Conservation (phyloP, 495 filamentous ascomycete species). For the Xylaria palmicola region DNA sequence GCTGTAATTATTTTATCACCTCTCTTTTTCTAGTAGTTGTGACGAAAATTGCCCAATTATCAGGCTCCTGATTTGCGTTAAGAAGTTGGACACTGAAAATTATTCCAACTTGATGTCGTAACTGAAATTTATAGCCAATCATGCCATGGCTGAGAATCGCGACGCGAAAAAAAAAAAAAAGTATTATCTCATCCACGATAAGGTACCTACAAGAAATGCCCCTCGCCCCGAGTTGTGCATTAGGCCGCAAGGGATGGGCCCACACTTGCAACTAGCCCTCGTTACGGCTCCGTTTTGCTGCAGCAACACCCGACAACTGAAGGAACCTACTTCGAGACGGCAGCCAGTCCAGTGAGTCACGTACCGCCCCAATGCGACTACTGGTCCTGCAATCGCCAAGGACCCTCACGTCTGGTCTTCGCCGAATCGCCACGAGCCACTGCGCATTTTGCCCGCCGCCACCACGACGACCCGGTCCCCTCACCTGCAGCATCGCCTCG, state of each 20-base stretch:
- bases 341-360: conserved; percentile 17
- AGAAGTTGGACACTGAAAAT: too few relatives aligned
- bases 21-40: too few relatives aligned
- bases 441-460: background rate
- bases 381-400: background rate
- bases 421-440: background rate
- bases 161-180: too few relatives aligned
- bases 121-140: too few relatives aligned
- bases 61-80: too few relatives aligned
- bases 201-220: conserved; percentile 10
- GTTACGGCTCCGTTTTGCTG: conserved; percentile 2
- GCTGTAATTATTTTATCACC: too few relatives aligned
- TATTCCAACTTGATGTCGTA: too few relatives aligned
- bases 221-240: conserved; percentile 17
- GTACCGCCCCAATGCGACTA: conserved; percentile 16
- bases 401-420: conserved; percentile 4
- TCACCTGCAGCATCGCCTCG: background rate
- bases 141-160: too few relatives aligned
- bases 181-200: too few relatives aligned
- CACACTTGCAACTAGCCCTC: conserved; percentile 12
- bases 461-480: background rate
- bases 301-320: background rate
- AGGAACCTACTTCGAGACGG: conserved; percentile 8
- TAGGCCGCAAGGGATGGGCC: background rate
- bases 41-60: too few relatives aligned